phyloP scores from a whole-genome alignment of 2,329 filamentous ascomycete genomes.

The Alternaria novae-zelandiae region DNA sequence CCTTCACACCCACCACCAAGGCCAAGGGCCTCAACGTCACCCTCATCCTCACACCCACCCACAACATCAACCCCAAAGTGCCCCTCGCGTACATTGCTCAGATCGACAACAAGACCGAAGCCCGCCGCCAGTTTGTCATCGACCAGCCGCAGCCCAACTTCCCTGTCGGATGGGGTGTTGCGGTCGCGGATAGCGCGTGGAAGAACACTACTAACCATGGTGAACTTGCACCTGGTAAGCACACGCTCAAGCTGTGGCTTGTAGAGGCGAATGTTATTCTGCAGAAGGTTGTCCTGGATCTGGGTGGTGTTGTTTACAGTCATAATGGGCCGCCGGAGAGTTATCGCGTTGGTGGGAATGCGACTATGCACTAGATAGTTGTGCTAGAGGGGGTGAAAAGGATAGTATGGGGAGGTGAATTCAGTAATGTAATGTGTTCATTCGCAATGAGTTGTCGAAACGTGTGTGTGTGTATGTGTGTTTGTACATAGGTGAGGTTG shows the following conservation, averaged over 20 bases:
- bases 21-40: slow-evolving; percentile 47
- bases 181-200: slow-evolving; percentile 61
- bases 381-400: background rate
- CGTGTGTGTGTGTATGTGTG: background rate
- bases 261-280: slow-evolving; percentile 53
- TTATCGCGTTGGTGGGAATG: slow-evolving; percentile 38
- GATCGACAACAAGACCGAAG: slow-evolving; percentile 51
- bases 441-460: background rate
- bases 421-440: background rate
- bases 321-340: slow-evolving; percentile 50
- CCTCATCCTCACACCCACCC: slow-evolving; percentile 51
- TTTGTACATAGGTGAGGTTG: background rate
- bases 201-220: slow-evolving; percentile 52
- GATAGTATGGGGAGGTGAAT: background rate
- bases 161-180: slow-evolving; percentile 58
- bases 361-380: slow-evolving; percentile 1
- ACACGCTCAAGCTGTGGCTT: slow-evolving; percentile 54
- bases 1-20: slow-evolving; percentile 41
- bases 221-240: slow-evolving; percentile 43
- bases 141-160: slow-evolving; percentile 50
- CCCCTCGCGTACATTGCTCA: slow-evolving; percentile 60
- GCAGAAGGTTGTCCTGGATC: slow-evolving; percentile 46
- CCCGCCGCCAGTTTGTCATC: slow-evolving; percentile 52
- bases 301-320: slow-evolving; percentile 40
- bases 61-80: slow-evolving; percentile 59